Base-by-base conservation (phyloP, 163 green algal genomes). In the Botryococcus braunii region DNA sequence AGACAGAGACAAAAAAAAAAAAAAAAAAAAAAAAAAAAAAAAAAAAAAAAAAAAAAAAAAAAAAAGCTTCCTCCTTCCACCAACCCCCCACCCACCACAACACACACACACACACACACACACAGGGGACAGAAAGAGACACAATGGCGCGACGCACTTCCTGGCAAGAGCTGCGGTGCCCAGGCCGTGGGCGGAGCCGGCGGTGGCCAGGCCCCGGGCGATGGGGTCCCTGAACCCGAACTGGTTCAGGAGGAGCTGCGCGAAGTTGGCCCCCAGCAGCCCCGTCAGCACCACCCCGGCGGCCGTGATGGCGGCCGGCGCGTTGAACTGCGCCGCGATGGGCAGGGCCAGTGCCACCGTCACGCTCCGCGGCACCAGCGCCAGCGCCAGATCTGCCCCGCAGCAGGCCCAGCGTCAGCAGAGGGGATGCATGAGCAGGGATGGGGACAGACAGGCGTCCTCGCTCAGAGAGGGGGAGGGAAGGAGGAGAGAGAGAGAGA, bases 341-440 rank as follows among this genome's bases (percentile, higher is more conserved):
- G 91, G 91, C 66, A 97, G 79, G 5, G 91, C 91, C 49, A 97
- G 78, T 0, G 91, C 91, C 29, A 96, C 85, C 0, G 91, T 97
- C 8, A 96, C 86, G 31, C 74, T 88, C 43, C 91, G 77, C 2
- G 91, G 91, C 27, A 92, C 79, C 59, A 96, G 69, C 0, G 84
- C 88, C 32, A 77, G 65, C 0, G 86, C 81, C 4, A 96, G 66
- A 6, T 70, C 80, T 75, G 69, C 69, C n/a, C n/a, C n/a, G n/a
- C n/a, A n/a, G n/a, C n/a, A n/a, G n/a, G n/a, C n/a, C n/a, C n/a
- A n/a, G n/a, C n/a, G n/a, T n/a, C n/a, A n/a, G n/a, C n/a, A n/a
- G n/a, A n/a, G n/a, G n/a, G n/a, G n/a, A n/a, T n/a, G n/a, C n/a
- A n/a, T n/a, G n/a, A n/a, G n/a, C n/a, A n/a, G n/a, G n/a, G n/a